These are phyloP conservation scores for Trametes cingulata DNA, from an alignment of 768 basidiomycete species.

Conservation along the genomic window DNA sequence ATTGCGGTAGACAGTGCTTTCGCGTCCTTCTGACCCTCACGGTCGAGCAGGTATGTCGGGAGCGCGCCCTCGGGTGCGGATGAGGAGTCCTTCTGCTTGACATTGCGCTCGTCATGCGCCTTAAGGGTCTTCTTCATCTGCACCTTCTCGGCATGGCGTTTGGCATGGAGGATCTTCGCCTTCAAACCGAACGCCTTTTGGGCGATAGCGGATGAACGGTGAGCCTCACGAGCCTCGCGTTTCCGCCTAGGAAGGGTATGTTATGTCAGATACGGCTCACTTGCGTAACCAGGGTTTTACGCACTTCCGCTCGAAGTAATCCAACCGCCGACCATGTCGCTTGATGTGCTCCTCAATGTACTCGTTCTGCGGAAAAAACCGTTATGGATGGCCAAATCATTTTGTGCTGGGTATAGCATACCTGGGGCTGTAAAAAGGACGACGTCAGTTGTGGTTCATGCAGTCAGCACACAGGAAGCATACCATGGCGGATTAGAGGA, in stretches of 20 bases:
- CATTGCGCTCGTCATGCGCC: slow-evolving; percentile 97
- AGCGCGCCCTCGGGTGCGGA: slow-evolving; percentile 87
- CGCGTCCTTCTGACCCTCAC: slow-evolving; percentile 97
- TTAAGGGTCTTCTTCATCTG: slow-evolving; percentile 99
- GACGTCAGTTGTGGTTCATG: background rate
- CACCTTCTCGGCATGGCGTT: slow-evolving; percentile 95
- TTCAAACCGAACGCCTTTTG: slow-evolving; percentile 96
- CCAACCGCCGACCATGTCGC: slow-evolving; percentile 92
- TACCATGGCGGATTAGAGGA: slow-evolving; percentile 29
- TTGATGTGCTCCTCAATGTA: slow-evolving; percentile 99
- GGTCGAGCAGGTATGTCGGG: slow-evolving; percentile 93
- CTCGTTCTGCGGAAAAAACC: slow-evolving; percentile 69
- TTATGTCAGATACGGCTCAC: background rate
- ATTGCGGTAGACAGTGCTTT: slow-evolving; percentile 94
- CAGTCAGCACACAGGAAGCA: slow-evolving; percentile 4
- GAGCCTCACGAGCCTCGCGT: slow-evolving; percentile 74
- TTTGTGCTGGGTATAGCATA: slow-evolving; percentile 29
- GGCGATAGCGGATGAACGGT: slow-evolving; percentile 76
- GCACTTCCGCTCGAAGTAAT: slow-evolving; percentile 94
- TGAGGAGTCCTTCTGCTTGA: slow-evolving; percentile 89
- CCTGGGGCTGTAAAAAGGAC: slow-evolving; percentile 58
- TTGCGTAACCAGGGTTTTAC: slow-evolving; percentile 29
- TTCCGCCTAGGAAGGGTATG: slow-evolving; percentile 59
- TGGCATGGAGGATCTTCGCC: slow-evolving; percentile 97
- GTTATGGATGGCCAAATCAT: slow-evolving; percentile 1